A percentile compares a stretch with the other conserved stretches of the same genome.
phyloP scores from a whole-genome alignment of 2,329 filamentous ascomycete species.

The Trichoderma atroviride region DNA sequence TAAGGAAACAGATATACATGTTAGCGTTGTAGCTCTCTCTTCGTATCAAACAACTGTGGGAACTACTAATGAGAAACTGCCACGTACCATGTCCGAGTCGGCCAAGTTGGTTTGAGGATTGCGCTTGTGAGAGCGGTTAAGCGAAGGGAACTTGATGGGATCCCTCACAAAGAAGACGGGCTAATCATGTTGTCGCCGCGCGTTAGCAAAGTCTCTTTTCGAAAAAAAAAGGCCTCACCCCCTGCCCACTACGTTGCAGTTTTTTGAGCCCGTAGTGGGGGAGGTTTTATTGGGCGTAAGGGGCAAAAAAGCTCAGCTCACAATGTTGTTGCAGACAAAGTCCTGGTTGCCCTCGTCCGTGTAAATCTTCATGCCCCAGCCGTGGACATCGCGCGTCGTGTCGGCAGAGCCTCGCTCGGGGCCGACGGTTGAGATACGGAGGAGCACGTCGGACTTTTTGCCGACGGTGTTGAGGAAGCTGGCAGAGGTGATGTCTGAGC shows the following conservation, averaged over 20 bases:
- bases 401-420: constrained; percentile 67
- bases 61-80: no score
- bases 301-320: constrained; percentile 40
- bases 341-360: constrained; percentile 70
- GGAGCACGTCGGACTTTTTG: constrained; percentile 58
- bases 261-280: not conserved
- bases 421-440: constrained; percentile 72
- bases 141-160: constrained; percentile 50
- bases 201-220: not conserved
- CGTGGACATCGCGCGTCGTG: constrained; percentile 68
- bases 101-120: constrained; percentile 47
- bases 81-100: constrained; percentile 46
- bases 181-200: constrained; percentile 37
- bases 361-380: constrained; percentile 61
- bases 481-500: constrained; percentile 54
- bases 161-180: constrained; percentile 53
- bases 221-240: not conserved
- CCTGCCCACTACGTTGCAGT: not conserved
- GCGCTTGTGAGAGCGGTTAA: constrained; percentile 50
- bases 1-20: not conserved
- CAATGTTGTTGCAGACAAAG: constrained; percentile 65
- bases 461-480: constrained; percentile 56
- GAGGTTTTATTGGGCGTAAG: not conserved
- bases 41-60: not conserved
- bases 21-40: not conserved